Evolutionary conservation across 2,329 filamentous ascomycete genomes (phyloP), one percentile per base, ranked within the genome.

Genomic region (Ceratocystis huliohia): DNA sequence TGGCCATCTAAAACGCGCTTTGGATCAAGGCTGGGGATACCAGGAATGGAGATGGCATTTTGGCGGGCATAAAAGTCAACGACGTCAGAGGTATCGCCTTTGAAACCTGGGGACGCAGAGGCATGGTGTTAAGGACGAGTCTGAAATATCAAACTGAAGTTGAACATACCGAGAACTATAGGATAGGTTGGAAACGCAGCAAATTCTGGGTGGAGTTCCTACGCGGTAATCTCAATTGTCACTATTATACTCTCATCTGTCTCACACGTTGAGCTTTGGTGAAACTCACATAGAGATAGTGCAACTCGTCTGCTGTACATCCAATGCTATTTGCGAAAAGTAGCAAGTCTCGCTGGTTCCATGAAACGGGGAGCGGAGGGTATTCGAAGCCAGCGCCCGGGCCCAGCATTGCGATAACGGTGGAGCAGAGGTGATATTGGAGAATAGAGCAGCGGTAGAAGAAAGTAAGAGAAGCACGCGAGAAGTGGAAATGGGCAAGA

Each of bases 281-380:
- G 45, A 22, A 46, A 73, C 83, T 68, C 81, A 94, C 91, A 72
- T 91, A 96, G 77, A 96, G 86, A 74, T 93, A 96, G 74, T 96
- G 91, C 73, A 96, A 84, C 80, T 96, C 92, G 71, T 96, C 86
- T n/a, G 82, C 82, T 13, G 84, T 93, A 73, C 82, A 86, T 66
- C 92, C 92, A 74, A 96, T 93, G 78, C 88, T 93, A 76, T 88
- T 88, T 71, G 92, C 91, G 75, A 96, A 96, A 69, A 97, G 85
- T 69, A 96, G 81, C 45, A 87, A 84, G 80, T 96, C 92, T 70
- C 92, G 85, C 82, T 92, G 91, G 72, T 89, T 77, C 92, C 91
- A 96, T 71, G 87, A 83, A 10, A 96, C 90, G 73, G 87, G 83
- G 73, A 84, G 79, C 61, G 83, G 76, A 67, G 90, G 89, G 75